Base-by-base conservation (phyloP, 1,284 basidiomycete genomes). In the Tilletia setariae region DNA sequence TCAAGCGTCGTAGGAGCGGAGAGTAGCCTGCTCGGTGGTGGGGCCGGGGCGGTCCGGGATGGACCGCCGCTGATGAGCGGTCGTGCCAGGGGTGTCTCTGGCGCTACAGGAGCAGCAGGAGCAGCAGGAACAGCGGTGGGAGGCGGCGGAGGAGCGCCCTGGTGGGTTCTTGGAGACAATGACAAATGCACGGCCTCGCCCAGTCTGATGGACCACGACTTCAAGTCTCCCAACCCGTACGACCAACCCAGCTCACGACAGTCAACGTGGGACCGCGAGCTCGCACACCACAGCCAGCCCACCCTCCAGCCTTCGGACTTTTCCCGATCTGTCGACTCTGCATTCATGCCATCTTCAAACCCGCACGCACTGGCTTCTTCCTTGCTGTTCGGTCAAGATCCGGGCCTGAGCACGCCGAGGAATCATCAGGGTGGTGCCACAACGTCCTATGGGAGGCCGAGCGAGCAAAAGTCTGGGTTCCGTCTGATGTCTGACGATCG, bases 171-270 rank as follows among this genome's bases (percentile, higher is more conserved):
- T 4, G 56, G 56, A 9, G 56, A 61, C 28, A 40, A 40, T 35
- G 16, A 19, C 25, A 61, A 61, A 35, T 1, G n/a, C 28, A 61
- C 56, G 28, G 28, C 56, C 16, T 61, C 56, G 16, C 56, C 56
- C 15, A 61, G 56, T 40, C 56, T 61, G 56, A 61, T 61, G 56
- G 28, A 61, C 15, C 35, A 61, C 32, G 56, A 61, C 35, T 40
- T 40, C 35, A 40, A 40, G 35, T 40, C 35, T 40, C 35, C 35
- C 6, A 40, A 40, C 35, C 35, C 35, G 35, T 40, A 40, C 11
- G 35, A 40, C 35, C 35, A 40, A 4, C 35, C 46, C 3, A 16
- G 3, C 16, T 49, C 46, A 3, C 16, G 46, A 23, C 46, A 49
- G 46, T 49, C 46, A 16, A n/a, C 46, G 7, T 49, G 46, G 46